phyloP scores from a whole-genome alignment of 2,329 filamentous ascomycete species.

The Colletotrichum cordylinicola region DNA sequence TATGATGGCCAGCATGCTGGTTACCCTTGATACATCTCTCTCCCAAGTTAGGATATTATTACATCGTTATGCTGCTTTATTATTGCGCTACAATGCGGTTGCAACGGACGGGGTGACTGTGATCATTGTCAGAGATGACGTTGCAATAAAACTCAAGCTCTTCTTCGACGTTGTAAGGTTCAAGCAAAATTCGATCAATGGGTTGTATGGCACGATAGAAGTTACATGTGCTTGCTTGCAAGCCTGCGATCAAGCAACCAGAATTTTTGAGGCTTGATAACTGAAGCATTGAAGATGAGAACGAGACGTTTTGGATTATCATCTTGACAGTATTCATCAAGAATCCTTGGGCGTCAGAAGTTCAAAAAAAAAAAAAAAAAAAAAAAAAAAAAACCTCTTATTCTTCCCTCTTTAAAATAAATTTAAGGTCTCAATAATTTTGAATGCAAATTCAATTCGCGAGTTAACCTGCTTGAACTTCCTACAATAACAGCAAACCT shows the following conservation, averaged over 20 bases:
- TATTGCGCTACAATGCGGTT: neutral
- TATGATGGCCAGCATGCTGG: no score
- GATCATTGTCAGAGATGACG: neutral
- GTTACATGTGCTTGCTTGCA: neutral
- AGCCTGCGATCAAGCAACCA: neutral
- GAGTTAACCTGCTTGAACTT: no score
- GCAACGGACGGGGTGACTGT: accelerated
- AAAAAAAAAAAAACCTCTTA: no score
- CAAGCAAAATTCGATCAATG: neutral
- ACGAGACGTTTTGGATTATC: accelerated
- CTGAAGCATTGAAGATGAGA: neutral
- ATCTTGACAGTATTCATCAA: accelerated
- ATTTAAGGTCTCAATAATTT: no score
- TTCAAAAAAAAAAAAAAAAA: no score
- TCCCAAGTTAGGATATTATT: no score
- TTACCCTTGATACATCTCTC: no score
- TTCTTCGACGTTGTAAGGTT: neutral
- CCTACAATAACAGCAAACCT: no score
- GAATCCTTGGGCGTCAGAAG: neutral
- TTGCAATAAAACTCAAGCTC: neutral
- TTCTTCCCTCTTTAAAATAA: no score
- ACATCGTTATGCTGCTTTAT: neutral
- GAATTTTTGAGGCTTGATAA: neutral
- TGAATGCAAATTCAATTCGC: no score
- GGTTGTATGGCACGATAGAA: no score